Base-by-base conservation (phyloP, 73 alveolate species). In the Strombidium stylifer region DNA sequence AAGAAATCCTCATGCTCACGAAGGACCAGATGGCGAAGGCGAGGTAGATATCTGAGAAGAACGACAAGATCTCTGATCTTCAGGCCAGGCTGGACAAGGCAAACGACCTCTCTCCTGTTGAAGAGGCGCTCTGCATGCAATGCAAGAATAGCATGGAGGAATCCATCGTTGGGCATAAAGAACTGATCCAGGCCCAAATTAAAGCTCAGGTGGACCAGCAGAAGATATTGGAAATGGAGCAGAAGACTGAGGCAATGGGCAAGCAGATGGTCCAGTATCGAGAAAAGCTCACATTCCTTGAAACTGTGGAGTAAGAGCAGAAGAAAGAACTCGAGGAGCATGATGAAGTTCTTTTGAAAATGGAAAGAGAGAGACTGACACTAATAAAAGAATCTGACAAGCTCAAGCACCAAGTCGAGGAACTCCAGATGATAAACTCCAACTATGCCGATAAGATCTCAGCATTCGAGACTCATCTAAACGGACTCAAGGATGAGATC, bases 91-190 rank as follows among this genome's bases (percentile, higher is more conserved):
- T 48, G 3, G 34, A 53, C 34, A 16, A 8, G 12, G 49, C 37
- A 8, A 35, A 15, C 2, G 30, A 53, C 19, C 48, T 49, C 20
- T 52, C 23, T 24, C 28, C 67, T 20, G 85, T 74, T 7, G 71
- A 60, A 15, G 87, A 74, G 25, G 73, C 48, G 1, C 54, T 74
- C 18, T 74, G 87, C 44, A 26, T 25, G 1, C 16, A 41, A 27
- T 74, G 87, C 61, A 61, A 74, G 32, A 60, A 59, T 28, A 62
- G 80, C 24, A 66, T 74, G 0, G 87, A 74, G 35, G 87, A 74
- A n/a, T 74, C 87, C 12, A 23, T 44, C n/a, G 32, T 64, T 10
- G 41, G 41, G 28, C 41, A 62, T 2, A 47, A 49, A 8, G 14
- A 58, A 3, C 3, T 40, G 24, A 37, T 58, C 3, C 42, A 32